Percentiles rank a stretch among this genome's conserved stretches.
These are phyloP conservation scores for Aristolochia californica DNA, from an alignment of 164 flowering plant species.

Conservation along the genomic window DNA sequence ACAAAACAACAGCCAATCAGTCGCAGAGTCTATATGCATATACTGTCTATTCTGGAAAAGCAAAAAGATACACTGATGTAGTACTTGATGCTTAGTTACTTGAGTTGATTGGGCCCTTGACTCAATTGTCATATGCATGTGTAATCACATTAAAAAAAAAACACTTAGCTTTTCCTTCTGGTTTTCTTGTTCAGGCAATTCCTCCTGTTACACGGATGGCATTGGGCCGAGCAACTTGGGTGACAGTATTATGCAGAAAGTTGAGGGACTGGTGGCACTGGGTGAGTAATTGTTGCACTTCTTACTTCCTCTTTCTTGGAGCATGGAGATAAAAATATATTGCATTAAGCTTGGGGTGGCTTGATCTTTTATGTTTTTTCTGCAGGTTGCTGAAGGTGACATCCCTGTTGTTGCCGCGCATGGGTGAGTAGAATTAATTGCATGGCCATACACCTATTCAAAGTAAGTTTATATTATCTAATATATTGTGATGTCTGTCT, in stretches of 20 bases:
- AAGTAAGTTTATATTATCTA: constrained; percentile 1
- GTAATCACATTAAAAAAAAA: too few relatives aligned
- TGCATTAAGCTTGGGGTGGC: neutral
- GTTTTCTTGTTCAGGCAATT: constrained; percentile 48
- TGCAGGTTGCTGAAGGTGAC: constrained; percentile 96
- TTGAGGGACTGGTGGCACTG: constrained; percentile 99
- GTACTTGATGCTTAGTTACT: too few relatives aligned
- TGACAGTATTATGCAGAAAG: constrained; percentile 91
- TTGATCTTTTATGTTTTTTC: constrained; percentile 6
- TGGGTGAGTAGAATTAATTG: constrained; percentile 55
- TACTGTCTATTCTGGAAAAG: too few relatives aligned
- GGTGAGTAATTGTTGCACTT: constrained; percentile 34
- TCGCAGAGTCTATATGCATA: too few relatives aligned
- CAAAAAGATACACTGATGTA: too few relatives aligned
- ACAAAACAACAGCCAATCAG: too few relatives aligned
- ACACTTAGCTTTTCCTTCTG: neutral
- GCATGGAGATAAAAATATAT: neutral
- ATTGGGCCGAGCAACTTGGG: constrained; percentile 88
- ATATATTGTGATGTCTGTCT: constrained; percentile 13
- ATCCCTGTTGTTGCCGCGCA: constrained; percentile 91
- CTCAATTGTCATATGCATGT: too few relatives aligned
- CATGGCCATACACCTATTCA: neutral
- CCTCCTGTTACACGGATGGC: constrained; percentile 97
- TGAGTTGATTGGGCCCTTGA: too few relatives aligned
- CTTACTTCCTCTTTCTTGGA: constrained; percentile 2